Conservation (phyloP, 2,329 filamentous ascomycete genomes). For the Aspergillus alliaceus region DNA sequence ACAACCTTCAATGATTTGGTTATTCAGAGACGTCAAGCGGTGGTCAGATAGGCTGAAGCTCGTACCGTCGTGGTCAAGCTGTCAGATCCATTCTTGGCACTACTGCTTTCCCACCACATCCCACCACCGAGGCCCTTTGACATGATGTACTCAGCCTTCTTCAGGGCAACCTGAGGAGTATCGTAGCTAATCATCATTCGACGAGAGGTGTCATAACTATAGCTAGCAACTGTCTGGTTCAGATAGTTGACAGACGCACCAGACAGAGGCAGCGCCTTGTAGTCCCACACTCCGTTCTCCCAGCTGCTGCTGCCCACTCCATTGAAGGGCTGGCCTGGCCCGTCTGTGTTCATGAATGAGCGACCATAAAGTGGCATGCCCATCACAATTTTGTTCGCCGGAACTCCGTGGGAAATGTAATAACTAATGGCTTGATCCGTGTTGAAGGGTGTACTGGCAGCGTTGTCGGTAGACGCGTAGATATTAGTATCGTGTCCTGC, state of each 20-base stretch:
- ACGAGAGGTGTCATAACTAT: conserved; percentile 57
- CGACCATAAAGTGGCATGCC: conserved; percentile 93
- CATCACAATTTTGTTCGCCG: conserved; percentile 72
- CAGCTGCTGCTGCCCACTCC: conserved; percentile 70
- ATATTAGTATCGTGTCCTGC: conserved; percentile 83
- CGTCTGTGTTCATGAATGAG: conserved; percentile 76
- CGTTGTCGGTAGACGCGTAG: conserved; percentile 57
- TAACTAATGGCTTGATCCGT: conserved; percentile 68
- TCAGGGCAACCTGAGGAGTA: conserved; percentile 63
- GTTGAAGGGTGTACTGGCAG: conserved; percentile 72
- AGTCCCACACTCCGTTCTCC: conserved; percentile 85
- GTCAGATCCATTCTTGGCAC: conserved; percentile 63
- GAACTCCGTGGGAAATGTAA: conserved; percentile 67
- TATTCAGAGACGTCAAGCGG: too few species aligned
- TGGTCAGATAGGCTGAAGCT: too few species aligned
- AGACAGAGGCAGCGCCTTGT: conserved; percentile 62
- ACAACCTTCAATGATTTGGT: too few species aligned
- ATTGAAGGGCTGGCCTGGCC: conserved; percentile 66
- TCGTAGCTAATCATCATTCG: conserved; percentile 74
- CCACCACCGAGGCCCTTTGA: conserved; percentile 71
- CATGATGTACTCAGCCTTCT: conserved; percentile 72
- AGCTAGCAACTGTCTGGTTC: not conserved
- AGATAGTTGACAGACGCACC: conserved; percentile 48
- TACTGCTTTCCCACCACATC: conserved; percentile 97
- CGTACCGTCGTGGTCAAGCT: conserved; percentile 69